These are phyloP conservation scores for Tuber melanosporum DNA, from an alignment of 495 filamentous ascomycete species.

Conservation along the genomic window DNA sequence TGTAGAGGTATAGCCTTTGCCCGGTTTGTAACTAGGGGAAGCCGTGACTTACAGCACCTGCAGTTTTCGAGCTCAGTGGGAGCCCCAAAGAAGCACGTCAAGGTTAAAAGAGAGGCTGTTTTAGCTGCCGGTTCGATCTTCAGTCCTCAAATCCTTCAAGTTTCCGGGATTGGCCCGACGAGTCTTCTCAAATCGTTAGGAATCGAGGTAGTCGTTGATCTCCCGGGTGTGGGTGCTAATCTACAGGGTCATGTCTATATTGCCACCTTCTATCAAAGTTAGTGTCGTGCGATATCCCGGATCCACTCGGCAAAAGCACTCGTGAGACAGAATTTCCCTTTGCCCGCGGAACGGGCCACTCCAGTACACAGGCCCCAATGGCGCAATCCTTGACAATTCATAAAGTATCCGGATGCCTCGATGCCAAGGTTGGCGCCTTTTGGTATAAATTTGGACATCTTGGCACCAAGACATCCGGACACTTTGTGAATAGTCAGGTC, in stretches of 20 bases:
- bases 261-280: neutral
- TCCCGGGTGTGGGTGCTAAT: conserved; percentile 51
- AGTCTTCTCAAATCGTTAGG: conserved; percentile 43
- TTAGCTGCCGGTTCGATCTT: conserved; percentile 46
- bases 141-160: conserved; percentile 47
- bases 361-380: neutral
- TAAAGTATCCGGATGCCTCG: neutral
- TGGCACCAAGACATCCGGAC: neutral
- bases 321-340: neutral
- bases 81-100: neutral
- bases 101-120: conserved; percentile 47
- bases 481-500: neutral
- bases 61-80: neutral
- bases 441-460: neutral
- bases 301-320: neutral
- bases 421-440: neutral
- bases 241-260: conserved; percentile 47
- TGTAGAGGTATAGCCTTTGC: conserved; percentile 9
- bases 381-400: neutral
- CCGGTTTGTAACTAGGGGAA: neutral
- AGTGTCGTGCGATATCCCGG: neutral
- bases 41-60: neutral
- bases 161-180: conserved; percentile 48
- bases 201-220: conserved; percentile 46
- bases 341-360: too few relatives aligned